Evolutionary conservation across 352 stramenopile genomes (phyloP).

Genomic region (Phytophthora megakarya): DNA sequence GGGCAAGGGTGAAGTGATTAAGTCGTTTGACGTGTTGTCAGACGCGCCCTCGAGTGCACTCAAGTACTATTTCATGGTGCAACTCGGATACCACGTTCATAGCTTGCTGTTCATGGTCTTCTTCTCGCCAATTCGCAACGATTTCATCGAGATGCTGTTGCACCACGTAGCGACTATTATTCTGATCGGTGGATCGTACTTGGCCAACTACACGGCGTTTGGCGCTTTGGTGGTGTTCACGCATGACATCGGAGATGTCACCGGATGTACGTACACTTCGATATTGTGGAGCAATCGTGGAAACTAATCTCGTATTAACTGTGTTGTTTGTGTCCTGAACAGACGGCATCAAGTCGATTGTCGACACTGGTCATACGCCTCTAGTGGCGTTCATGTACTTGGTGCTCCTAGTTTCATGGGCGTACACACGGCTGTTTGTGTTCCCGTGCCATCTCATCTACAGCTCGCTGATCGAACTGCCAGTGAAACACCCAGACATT

Average conservation of each 20-base stretch:
- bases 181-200: slow-evolving; percentile 49
- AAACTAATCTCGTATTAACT: too few species aligned
- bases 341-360: slow-evolving; percentile 75
- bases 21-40: slow-evolving; percentile 38
- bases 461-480: slow-evolving; percentile 27
- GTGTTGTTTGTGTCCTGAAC: neutral
- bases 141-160: slow-evolving; percentile 67
- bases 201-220: slow-evolving; percentile 52
- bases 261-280: slow-evolving; percentile 43
- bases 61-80: slow-evolving; percentile 57
- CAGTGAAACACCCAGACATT: slow-evolving; percentile 33
- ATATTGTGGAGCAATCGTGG: too few species aligned
- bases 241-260: slow-evolving; percentile 59
- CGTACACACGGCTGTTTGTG: slow-evolving; percentile 53
- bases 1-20: slow-evolving; percentile 38
- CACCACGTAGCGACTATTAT: slow-evolving; percentile 63
- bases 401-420: slow-evolving; percentile 44
- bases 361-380: slow-evolving; percentile 48
- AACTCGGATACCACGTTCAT: slow-evolving; percentile 65
- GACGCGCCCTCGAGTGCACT: slow-evolving; percentile 40
- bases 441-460: slow-evolving; percentile 46
- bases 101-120: slow-evolving; percentile 59
- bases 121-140: slow-evolving; percentile 60
- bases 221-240: slow-evolving; percentile 58
- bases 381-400: slow-evolving; percentile 40